These are phyloP conservation scores for Termitomyces sp. DNA, from an alignment of 768 basidiomycete species.

Conservation along the genomic window DNA sequence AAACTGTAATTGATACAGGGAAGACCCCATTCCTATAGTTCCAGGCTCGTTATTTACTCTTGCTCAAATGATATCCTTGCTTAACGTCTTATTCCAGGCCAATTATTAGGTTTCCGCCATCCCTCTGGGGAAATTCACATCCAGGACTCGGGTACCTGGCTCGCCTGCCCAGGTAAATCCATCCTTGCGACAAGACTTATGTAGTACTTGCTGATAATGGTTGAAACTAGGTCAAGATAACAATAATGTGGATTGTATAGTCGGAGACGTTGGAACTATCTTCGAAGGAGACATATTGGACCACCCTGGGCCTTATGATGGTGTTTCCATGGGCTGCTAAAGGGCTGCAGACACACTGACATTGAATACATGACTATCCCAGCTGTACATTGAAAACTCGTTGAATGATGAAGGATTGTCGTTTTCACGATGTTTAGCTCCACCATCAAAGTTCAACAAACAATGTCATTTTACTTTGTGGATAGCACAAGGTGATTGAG, in stretches of 20 bases:
- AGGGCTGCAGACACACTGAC: background rate
- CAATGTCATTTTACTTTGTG: no score
- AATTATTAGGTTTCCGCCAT: conserved; percentile 28
- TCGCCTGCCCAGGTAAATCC: conserved; percentile 43
- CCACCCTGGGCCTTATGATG: conserved; percentile 42
- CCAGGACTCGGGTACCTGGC: conserved; percentile 42
- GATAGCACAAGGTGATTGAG: no score
- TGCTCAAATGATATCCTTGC: background rate
- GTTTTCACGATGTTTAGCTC: no score
- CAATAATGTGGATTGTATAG: conserved; percentile 38
- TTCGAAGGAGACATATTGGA: conserved; percentile 35
- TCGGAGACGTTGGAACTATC: conserved; percentile 48
- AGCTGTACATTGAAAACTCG: background rate
- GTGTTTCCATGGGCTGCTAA: conserved; percentile 22
- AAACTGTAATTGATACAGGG: conserved; percentile 14
- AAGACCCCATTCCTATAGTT: conserved; percentile 35
- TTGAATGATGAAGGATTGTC: no score
- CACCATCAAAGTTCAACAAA: no score
- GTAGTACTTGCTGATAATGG: background rate
- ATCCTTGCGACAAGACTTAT: background rate
- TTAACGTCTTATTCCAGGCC: conserved; percentile 10
- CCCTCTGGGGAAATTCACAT: conserved; percentile 48
- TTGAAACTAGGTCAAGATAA: conserved; percentile 50
- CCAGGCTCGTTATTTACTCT: conserved; percentile 24
- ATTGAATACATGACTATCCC: conserved; percentile 31